phyloP scores from a whole-genome alignment of 805 yeast genomes.

The Yamadazyma olivae region DNA sequence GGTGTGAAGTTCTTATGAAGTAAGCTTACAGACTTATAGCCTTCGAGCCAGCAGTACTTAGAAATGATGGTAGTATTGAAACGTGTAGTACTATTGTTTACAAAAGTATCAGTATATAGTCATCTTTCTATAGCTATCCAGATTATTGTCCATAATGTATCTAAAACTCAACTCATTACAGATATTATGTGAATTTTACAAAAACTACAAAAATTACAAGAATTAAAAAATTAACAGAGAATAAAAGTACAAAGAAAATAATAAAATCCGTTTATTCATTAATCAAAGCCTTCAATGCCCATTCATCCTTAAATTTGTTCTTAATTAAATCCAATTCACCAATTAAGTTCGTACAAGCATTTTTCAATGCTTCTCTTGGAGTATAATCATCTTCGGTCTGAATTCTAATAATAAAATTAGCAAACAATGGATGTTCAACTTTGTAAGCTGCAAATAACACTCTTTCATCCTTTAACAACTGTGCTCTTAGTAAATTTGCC shows the following conservation, averaged over 20 bases:
- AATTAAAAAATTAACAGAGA: background rate
- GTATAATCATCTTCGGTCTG: constrained; percentile 95
- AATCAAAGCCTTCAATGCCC: constrained; percentile 80
- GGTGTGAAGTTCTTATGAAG: too few relatives aligned
- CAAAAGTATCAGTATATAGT: too few relatives aligned
- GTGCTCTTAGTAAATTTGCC: constrained; percentile 85
- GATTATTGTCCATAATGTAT: too few relatives aligned
- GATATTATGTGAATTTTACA: background rate
- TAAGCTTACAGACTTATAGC: too few relatives aligned
- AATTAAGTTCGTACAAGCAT: constrained; percentile 84
- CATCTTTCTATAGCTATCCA: too few relatives aligned
- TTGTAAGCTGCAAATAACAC: constrained; percentile 98
- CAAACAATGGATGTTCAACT: constrained; percentile 96
- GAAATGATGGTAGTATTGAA: too few relatives aligned
- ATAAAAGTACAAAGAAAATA: background rate
- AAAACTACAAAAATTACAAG: background rate
- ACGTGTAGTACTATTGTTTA: too few relatives aligned
- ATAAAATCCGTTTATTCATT: constrained; percentile 25
- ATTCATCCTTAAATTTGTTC: constrained; percentile 83
- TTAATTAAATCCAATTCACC: constrained; percentile 72
- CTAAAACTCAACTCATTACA: too few relatives aligned
- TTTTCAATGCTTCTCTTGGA: constrained; percentile 85
- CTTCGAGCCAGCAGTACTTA: too few relatives aligned
- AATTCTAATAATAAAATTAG: constrained; percentile 88
- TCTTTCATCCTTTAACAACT: constrained; percentile 76